Base-by-base conservation (phyloP, 2,329 filamentous ascomycete genomes). In the Cercospora nicotianae region DNA sequence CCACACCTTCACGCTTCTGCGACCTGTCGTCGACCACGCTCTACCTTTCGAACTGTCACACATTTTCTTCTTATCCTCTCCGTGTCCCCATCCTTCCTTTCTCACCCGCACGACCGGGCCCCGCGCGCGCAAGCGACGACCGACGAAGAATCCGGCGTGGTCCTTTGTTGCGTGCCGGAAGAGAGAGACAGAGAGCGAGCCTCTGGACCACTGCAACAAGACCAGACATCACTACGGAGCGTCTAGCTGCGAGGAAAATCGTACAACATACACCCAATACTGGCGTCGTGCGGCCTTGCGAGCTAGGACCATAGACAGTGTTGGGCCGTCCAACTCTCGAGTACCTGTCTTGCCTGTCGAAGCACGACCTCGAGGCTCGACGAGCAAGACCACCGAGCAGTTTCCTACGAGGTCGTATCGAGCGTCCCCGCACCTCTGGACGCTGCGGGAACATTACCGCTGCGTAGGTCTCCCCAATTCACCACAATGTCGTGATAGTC, bases 381-480 rank as follows among this genome's bases (percentile, higher is more conserved):
- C 45, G 13, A 23, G 45, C 45, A 20, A 58, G 28, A 31, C 48
- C 16, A 30, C 13, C 30, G 53, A 58, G 26, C 28, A 57, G 30
- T 30, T n/a, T 16, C 7, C 16, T 5, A 28, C 53, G 45, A 12
- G 26, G 13, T 58, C 26, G 26, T 18, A 30, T 58, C n/a, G 16
- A 57, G 23, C 53, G 45, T 58, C 53, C 53, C 53, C 28, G 53
- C 53, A 58, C 53, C 30, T 58, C 26, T 58, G 53, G 8, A 58
- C 53, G 23, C 28, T 31, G 53, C 53, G 26, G 26, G 53, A 30
- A 28, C 53, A 58, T 58, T 26, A 9, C 28, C 30, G 26, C 26
- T 31, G 16, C 26, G 53, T 58, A 58, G 53, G 53, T 58, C 20
- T 26, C 13, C 53, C 53, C 26, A 23, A 33, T 28, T 18, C 53